Percentiles rank a stretch among this genome's conserved stretches.
These are phyloP conservation scores for Lentinula raphanica DNA, from an alignment of 768 basidiomycete genomes.

Conservation along the genomic window DNA sequence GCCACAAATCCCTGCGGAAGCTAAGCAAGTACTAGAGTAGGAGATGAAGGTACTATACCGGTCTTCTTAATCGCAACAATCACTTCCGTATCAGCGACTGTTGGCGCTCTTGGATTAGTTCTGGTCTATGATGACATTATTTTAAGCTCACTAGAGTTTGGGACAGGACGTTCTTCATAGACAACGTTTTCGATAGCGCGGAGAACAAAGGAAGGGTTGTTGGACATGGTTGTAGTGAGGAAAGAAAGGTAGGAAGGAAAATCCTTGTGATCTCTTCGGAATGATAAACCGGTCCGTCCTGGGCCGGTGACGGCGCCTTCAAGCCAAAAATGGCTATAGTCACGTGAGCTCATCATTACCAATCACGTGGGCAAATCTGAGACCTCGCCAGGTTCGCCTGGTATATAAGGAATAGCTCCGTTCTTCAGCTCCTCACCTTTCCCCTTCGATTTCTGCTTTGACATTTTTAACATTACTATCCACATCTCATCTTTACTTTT, in stretches of 20 bases:
- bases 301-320: neutral
- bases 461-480: slow-evolving; percentile 8
- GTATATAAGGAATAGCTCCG: slow-evolving; percentile 8
- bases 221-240: slow-evolving; percentile 44
- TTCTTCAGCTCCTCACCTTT: slow-evolving; percentile 12
- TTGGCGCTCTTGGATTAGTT: neutral
- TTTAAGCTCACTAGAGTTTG: slow-evolving; percentile 36
- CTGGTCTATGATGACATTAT: neutral
- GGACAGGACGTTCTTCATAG: slow-evolving; percentile 74
- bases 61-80: slow-evolving; percentile 91
- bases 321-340: neutral
- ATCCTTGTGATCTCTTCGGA: neutral
- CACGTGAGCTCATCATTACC: too few species aligned
- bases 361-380: too few species aligned
- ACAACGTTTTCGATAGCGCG: slow-evolving; percentile 60
- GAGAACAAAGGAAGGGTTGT: slow-evolving; percentile 79
- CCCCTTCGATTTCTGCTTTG: slow-evolving; percentile 15
- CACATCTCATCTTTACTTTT: neutral
- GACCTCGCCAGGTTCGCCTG: neutral
- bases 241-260: slow-evolving; percentile 3
- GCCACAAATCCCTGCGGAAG: slow-evolving; percentile 73
- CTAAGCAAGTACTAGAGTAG: slow-evolving; percentile 1
- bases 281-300: neutral
- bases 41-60: slow-evolving; percentile 37
- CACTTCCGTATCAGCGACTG: slow-evolving; percentile 71